These are phyloP conservation scores for Themeda triandra DNA, from an alignment of 176 grass and related monocot genomes.

Conservation along the genomic window DNA sequence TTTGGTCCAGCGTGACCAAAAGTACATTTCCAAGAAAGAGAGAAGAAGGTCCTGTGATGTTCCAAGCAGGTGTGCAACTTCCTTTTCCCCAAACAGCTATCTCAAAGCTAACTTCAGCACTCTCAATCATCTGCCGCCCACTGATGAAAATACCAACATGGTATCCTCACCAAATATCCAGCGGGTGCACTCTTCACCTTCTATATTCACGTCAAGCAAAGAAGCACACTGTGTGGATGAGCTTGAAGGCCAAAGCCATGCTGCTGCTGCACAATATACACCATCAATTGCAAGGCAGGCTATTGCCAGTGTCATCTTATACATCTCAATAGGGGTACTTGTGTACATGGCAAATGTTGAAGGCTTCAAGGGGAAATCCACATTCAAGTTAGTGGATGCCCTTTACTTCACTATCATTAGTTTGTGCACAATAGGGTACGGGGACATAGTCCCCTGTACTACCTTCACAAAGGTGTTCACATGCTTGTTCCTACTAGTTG, in stretches of 20 bases:
- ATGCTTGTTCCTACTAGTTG: constrained; percentile 71
- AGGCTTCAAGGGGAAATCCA: constrained; percentile 65
- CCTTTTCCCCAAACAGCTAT: constrained; percentile 20
- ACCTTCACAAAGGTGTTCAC: constrained; percentile 70
- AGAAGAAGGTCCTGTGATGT: constrained; percentile 32
- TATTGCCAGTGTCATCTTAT: constrained; percentile 51
- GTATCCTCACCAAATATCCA: constrained; percentile 27
- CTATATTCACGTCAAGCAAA: constrained; percentile 58
- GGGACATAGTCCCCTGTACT: constrained; percentile 69
- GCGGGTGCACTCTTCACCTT: constrained; percentile 52
- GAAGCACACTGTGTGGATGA: constrained; percentile 28
- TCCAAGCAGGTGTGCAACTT: constrained; percentile 33
- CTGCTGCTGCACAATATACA: constrained; percentile 25
- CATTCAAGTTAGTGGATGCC: constrained; percentile 59
- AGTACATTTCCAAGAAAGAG: constrained; percentile 30
- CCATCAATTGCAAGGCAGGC: constrained; percentile 59
- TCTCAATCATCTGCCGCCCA: constrained; percentile 17
- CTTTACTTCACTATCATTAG: constrained; percentile 78
- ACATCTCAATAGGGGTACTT: constrained; percentile 56
- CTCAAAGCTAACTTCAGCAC: constrained; percentile 22
- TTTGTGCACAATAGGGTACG: constrained; percentile 79
- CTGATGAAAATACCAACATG: constrained; percentile 21
- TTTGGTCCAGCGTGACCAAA: constrained; percentile 14
- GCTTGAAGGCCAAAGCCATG: constrained; percentile 30
- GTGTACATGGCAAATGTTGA: constrained; percentile 54